phyloP scores from a whole-genome alignment of 495 filamentous ascomycete genomes.

The Aspergillus funiculosus region DNA sequence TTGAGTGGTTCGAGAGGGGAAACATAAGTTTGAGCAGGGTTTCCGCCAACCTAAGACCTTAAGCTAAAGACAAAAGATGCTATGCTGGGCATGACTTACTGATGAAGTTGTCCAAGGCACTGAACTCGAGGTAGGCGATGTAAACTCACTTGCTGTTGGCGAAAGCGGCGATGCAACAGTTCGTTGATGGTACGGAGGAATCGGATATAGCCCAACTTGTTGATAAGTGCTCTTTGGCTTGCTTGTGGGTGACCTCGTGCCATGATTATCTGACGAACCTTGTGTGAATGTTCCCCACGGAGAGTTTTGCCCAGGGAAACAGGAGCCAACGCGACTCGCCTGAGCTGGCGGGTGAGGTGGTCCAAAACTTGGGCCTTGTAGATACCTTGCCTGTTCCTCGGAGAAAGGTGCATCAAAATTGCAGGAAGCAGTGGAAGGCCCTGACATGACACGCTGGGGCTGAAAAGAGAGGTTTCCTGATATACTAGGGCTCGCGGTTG shows the following conservation, averaged over 20 bases:
- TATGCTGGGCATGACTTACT: conserved; percentile 32
- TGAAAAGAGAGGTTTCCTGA: conserved; percentile 21
- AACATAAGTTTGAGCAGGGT: conserved; percentile 62
- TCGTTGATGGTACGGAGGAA: conserved; percentile 58
- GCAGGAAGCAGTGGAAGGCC: conserved; percentile 30
- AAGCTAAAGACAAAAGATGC: conserved; percentile 4
- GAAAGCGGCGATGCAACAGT: conserved; percentile 77
- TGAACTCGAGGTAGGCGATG: conserved; percentile 35
- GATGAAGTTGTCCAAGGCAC: conserved; percentile 45
- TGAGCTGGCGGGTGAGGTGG: conserved; percentile 37
- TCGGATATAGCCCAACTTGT: conserved; percentile 47
- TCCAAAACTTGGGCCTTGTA: conserved; percentile 29
- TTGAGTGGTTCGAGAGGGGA: conserved; percentile 91
- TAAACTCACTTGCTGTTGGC: conserved; percentile 79
- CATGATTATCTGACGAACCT: conserved; percentile 20
- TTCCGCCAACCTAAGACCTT: conserved; percentile 43
- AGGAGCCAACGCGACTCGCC: conserved; percentile 34
- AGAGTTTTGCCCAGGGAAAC: conserved; percentile 27
- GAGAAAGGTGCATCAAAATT: conserved; percentile 27
- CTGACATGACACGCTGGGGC: conserved; percentile 39
- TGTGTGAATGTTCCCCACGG: conserved; percentile 34
- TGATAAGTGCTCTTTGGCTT: conserved; percentile 38
- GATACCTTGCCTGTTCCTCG: conserved; percentile 29
- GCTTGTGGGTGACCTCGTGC: conserved; percentile 28
- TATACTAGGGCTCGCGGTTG: conserved; percentile 20